Base-by-base conservation (phyloP, 331 rosid genomes). In the Pyracantha coccinea region DNA sequence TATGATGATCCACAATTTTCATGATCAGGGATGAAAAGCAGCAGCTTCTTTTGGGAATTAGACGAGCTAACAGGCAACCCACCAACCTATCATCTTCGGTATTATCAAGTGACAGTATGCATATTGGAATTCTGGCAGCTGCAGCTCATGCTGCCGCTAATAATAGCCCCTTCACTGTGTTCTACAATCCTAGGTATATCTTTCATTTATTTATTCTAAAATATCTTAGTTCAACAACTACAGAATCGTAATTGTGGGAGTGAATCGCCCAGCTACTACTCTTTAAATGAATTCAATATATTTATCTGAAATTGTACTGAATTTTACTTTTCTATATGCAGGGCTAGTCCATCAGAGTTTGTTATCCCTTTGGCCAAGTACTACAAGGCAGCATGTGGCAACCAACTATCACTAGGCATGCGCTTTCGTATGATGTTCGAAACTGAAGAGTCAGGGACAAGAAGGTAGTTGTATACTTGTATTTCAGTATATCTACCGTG, bases 71-170 rank as follows among this genome's bases (percentile, higher is more conserved):
- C 83, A 85, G 97, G 83, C 97, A 94, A 76, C 96, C 97, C 1
- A 54, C 96, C 66, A 90, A 87, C 62, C 70, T 94, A 66, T 87
- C 99, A 16, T 92, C 97, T n/a, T 94, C 99, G 0, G 97, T 94
- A n/a, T 79, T 94, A 63, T 94, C 99, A 44, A 92, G 88, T 79
- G 99, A 94, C 66, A 94, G 99, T 61, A 94, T 94, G 99, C 99
- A 94, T 80, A 94, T 94, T 47, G 99, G 99, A 75, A 86, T 94
- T 84, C 92, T 94, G 24, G 97, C 97, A 8, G 97, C 99, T 2
- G 99, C 99, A 33, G 99, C 99, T 65, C 97, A 94, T 76, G 99
- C 99, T 47, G 90, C 90, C 6, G 97, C 99, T 45, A 94, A 92
- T 83, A 89, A 84, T 71, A 92, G 97, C 78, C 96, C 96, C 55